A percentile compares a stretch with the other conserved stretches of the same genome.
Evolutionary conservation across 306 rosid genomes (phyloP).

Genomic region (Acmispon strigosus): DNA sequence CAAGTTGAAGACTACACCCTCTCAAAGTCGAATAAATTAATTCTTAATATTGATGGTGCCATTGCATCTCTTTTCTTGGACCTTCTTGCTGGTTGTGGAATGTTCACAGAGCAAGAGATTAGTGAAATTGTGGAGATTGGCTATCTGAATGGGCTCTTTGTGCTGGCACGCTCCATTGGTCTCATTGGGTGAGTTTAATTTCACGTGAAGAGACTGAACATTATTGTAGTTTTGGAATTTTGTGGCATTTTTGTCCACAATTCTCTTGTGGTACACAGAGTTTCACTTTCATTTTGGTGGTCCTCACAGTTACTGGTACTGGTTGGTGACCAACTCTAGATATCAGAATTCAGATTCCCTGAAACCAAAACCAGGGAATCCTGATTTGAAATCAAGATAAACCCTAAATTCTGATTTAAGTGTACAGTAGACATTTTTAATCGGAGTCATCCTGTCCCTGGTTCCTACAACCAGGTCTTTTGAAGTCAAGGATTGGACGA

Average conservation of each 20-base stretch:
- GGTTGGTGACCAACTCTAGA: no score
- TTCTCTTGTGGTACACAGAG: background rate
- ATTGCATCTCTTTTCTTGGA: slow-evolving; percentile 91
- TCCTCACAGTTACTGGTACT: slow-evolving; percentile 9
- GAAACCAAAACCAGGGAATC: no score
- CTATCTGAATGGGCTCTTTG: slow-evolving; percentile 85
- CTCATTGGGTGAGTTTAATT: slow-evolving; percentile 69
- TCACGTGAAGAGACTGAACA: background rate
- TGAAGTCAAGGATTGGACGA: no score
- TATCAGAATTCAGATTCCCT: no score
- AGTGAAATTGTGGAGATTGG: slow-evolving; percentile 86
- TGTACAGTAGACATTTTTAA: no score
- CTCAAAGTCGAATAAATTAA: slow-evolving; percentile 83
- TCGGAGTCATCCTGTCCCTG: no score
- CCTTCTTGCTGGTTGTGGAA: slow-evolving; percentile 90
- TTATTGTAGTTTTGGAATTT: slow-evolving; percentile 4
- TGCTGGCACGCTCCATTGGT: slow-evolving; percentile 90
- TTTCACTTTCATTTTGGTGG: slow-evolving; percentile 3
- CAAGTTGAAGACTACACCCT: slow-evolving; percentile 84
- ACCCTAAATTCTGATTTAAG: no score
- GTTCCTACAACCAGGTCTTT: no score
- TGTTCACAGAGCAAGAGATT: slow-evolving; percentile 81
- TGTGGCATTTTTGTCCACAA: slow-evolving; percentile 13
- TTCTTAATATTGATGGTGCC: slow-evolving; percentile 87
- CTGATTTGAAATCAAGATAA: no score